Base-by-base conservation (phyloP, 2,329 filamentous ascomycete species). In the Botrytis deweyae region DNA sequence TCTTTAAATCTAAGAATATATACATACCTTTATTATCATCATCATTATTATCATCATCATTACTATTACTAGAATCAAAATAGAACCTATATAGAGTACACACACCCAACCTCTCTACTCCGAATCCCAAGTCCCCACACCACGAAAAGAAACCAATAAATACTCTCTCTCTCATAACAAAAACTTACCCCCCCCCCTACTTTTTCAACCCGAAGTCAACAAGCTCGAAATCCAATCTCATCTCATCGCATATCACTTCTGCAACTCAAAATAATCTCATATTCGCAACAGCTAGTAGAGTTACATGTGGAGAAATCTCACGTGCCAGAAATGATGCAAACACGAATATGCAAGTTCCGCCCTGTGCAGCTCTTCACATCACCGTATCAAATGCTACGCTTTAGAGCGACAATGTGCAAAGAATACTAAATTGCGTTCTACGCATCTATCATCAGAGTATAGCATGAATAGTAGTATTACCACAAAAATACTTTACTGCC, bases 11-110 rank as follows among this genome's bases (percentile, higher is more conserved):
- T 5, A 49, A 1, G 22, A 42, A 42, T 38, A 38, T 4, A 22
- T 5, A 2, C 4, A 25, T 25, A 10, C 12, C 22, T 49, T 49
- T 25, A 25, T 49, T 4, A 49, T 49, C 1, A 49, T 49, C 20
- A 49, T 49, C 8, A 49, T 22, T 0, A 46, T 46, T 18, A 46
- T 46, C 2, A 22, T 40, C 10, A 14, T 12, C 12, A 46, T 22
- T 0, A 22, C 12, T 2, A 14, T 2, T 2, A 42, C 14, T 12
- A 42, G 0, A 3, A 42, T 4, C 40, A 42, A 12, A 40, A 40
- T 33, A 33, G 3, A 33, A 33, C 33, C 33, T 33, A 33, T 2
- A 12, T 8, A 40, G 38, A 12, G 12, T 40, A 40, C 38, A 33
- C 3, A 33, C 33, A 33, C 33, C 0, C 33, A 33, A 33, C 33